These are phyloP conservation scores for Quercus bicolor DNA, from an alignment of 306 rosid species.

Conservation along the genomic window DNA sequence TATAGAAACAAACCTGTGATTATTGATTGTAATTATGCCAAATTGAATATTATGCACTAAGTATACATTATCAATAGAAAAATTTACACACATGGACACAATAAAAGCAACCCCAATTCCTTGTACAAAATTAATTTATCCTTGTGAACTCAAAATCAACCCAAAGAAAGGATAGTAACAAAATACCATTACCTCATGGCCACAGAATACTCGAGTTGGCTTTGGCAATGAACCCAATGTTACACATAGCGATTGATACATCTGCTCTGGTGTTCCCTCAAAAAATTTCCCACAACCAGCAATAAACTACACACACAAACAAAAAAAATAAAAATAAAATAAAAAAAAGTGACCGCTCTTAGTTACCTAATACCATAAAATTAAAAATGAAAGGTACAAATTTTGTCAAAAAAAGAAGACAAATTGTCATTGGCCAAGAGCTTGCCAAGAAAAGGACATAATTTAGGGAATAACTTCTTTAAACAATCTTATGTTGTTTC, in stretches of 20 bases:
- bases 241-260: too few relatives aligned
- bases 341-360: slow-evolving; percentile 5
- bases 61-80: background rate
- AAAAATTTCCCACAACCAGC: too few relatives aligned
- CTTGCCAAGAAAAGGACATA: background rate
- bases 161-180: background rate
- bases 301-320: too few relatives aligned
- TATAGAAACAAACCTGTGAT: background rate
- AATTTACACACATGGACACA: background rate
- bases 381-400: background rate
- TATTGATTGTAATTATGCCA: background rate
- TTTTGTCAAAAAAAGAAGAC: background rate
- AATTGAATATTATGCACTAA: background rate
- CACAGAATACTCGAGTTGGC: too few relatives aligned
- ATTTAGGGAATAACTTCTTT: background rate
- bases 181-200: too few relatives aligned
- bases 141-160: background rate
- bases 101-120: background rate
- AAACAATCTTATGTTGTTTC: background rate
- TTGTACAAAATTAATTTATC: background rate
- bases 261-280: too few relatives aligned
- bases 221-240: too few relatives aligned
- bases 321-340: background rate
- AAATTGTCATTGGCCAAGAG: background rate
- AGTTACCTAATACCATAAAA: background rate